Conservation (phyloP, 1,284 basidiomycete species). For the Athelia psychrophila region DNA sequence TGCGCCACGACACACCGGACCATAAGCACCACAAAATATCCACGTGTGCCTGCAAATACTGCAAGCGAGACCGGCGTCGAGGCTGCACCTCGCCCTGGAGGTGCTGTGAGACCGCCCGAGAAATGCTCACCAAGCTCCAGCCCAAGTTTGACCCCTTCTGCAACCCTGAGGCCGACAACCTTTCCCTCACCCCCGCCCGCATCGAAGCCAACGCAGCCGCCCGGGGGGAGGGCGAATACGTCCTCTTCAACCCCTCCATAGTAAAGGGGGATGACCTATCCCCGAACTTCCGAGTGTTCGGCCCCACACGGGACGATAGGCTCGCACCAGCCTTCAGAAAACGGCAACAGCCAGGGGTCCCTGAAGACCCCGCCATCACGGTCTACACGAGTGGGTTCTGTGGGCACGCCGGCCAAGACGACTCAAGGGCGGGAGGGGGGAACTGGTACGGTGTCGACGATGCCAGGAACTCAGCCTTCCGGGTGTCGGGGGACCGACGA, state of each 20-base stretch:
- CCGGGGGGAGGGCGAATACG: neutral
- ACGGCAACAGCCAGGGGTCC: neutral
- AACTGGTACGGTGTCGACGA: constrained; percentile 25
- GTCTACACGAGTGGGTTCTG: neutral
- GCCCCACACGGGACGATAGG: neutral
- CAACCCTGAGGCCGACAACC: neutral
- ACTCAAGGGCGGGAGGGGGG: constrained; percentile 7
- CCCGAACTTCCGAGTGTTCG: neutral
- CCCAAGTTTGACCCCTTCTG: constrained; percentile 5
- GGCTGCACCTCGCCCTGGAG: constrained; percentile 2
- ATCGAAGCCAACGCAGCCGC: neutral
- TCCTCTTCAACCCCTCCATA: neutral
- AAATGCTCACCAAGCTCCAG: constrained; percentile 1
- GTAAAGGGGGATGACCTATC: neutral
- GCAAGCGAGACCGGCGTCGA: neutral
- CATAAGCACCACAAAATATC: neutral
- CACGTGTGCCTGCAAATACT: neutral
- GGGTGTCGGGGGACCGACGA: constrained; percentile 6
- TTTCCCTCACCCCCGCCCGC: neutral
- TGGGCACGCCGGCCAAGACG: neutral
- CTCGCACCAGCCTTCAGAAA: neutral
- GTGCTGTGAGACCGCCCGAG: constrained; percentile 3
- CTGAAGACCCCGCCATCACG: neutral
- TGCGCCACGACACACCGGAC: neutral
- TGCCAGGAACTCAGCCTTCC: constrained; percentile 5